Percentiles rank a stretch among this genome's conserved stretches.
phyloP scores from a whole-genome alignment of 495 filamentous ascomycete genomes.

The Chaetomium tenue region DNA sequence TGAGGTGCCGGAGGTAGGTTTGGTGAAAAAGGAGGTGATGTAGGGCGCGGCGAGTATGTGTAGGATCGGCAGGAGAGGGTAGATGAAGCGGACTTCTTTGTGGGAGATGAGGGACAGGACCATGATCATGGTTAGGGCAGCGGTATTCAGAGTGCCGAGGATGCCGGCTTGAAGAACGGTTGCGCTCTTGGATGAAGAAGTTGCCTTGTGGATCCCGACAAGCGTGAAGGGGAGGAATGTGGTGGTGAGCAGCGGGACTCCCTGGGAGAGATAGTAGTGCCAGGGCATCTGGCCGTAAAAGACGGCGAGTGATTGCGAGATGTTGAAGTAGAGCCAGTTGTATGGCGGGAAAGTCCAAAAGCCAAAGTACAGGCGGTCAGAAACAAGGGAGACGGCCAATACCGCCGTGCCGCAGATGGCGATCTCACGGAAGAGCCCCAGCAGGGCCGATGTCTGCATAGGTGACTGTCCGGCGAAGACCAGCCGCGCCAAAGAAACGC shows the following conservation, averaged over 20 bases:
- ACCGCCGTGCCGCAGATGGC: constrained; percentile 65
- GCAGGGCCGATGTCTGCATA: constrained; percentile 45
- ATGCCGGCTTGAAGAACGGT: constrained; percentile 42
- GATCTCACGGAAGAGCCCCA: constrained; percentile 59
- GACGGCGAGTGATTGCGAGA: constrained; percentile 76
- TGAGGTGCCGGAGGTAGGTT: constrained; percentile 19
- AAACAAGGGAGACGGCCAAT: constrained; percentile 60
- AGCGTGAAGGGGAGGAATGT: constrained; percentile 76
- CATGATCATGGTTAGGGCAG: constrained; percentile 58
- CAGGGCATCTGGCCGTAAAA: constrained; percentile 92
- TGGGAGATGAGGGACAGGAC: constrained; percentile 79
- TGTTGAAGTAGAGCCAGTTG: constrained; percentile 88
- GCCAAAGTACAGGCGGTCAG: constrained; percentile 80
- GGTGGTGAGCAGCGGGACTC: constrained; percentile 81
- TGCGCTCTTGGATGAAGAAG: constrained; percentile 34
- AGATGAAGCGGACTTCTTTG: constrained; percentile 97
- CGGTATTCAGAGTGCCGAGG: constrained; percentile 59
- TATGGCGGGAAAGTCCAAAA: constrained; percentile 88
- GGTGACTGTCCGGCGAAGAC: constrained; percentile 40
- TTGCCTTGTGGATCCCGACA: constrained; percentile 58
- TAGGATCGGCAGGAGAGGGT: constrained; percentile 82
- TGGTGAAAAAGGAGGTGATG: constrained; percentile 62
- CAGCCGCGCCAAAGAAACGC: constrained; percentile 44
- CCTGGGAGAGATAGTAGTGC: constrained; percentile 92
- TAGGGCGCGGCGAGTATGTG: constrained; percentile 74